phyloP scores from a whole-genome alignment of 352 stramenopile species.

The Bremia lactucae region DNA sequence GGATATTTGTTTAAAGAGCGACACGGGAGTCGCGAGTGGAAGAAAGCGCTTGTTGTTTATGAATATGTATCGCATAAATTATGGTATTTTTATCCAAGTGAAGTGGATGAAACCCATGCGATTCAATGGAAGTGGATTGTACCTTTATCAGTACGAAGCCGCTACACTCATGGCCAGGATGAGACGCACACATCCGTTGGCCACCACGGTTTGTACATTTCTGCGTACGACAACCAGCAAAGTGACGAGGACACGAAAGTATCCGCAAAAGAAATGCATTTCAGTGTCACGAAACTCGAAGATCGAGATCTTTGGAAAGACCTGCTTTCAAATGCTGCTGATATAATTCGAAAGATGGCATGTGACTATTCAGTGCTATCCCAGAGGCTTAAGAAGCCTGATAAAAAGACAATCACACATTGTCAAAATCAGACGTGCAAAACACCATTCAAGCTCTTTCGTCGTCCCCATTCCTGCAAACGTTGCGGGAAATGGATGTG shows the following conservation, averaged over 20 bases:
- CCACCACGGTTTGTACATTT: slow-evolving; percentile 77
- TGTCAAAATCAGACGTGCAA: slow-evolving; percentile 62
- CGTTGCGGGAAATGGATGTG: slow-evolving; percentile 82
- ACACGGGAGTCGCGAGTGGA: slow-evolving; percentile 48
- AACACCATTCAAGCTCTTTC: slow-evolving; percentile 73
- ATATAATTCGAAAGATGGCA: slow-evolving; percentile 54
- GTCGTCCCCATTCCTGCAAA: slow-evolving; percentile 73
- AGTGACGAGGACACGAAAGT: slow-evolving; percentile 32
- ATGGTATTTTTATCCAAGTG: slow-evolving; percentile 84
- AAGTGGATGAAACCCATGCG: slow-evolving; percentile 65
- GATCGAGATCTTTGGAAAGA: slow-evolving; percentile 77
- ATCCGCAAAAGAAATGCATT: slow-evolving; percentile 64
- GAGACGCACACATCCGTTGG: slow-evolving; percentile 74
- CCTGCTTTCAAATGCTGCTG: slow-evolving; percentile 43
- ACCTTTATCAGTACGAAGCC: slow-evolving; percentile 50
- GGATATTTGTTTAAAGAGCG: slow-evolving; percentile 79
- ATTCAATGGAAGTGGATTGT: slow-evolving; percentile 87
- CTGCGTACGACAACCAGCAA: slow-evolving; percentile 68
- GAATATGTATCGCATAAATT: slow-evolving; percentile 82
- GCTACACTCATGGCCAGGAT: slow-evolving; percentile 79
- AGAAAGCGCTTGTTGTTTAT: slow-evolving; percentile 80
- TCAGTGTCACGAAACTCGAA: slow-evolving; percentile 78
- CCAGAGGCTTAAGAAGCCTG: slow-evolving; percentile 69
- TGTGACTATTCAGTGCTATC: slow-evolving; percentile 53
- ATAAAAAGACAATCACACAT: slow-evolving; percentile 74